Evolutionary conservation across 192 early-diverging fungal genomes (phyloP), one percentile per base, ranked within the genome.

Genomic region (Linderina pennispora): DNA sequence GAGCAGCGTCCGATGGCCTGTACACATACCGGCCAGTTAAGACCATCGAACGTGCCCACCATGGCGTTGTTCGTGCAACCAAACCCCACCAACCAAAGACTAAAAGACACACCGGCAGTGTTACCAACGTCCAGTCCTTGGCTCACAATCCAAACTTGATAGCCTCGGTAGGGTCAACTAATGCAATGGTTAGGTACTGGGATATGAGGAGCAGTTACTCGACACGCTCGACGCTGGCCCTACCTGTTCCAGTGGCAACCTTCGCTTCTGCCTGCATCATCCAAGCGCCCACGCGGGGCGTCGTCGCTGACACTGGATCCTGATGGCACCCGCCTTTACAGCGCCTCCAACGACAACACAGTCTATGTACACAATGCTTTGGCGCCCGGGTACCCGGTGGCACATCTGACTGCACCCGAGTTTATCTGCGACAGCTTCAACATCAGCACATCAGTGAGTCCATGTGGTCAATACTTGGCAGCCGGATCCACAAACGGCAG

Each of bases 171-270:
- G 53, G 57, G 17, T 57, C 58, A 7, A 49, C 58, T 18, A 83
- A 83, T 24, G 68, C 55, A 15, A 54, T 77, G 19, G 64, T 94
- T 23, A 89, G 86, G 59, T 76, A 84, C 24, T 94, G 91, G 91
- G 91, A 94, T 54, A 65, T 86, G 42, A 61, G 91, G 6, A 76
- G 56, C 45, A 65, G 34, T n/a, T n/a, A n/a, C 19, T 66, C 48
- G 15, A 67, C 58, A 36, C 53, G 68, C 26, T 52, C 58, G 23
- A 50, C 59, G 14, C 38, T 66, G 21, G 60, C 54, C 36, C 57
- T 60, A 28, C 82, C 78, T 1, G 41, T 42, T 10, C 80, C 58
- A 10, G 48, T 44, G 20, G 56, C 53, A 19, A 58, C n/a, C 53
- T 16, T 75, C 69, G 39, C 56, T 37, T 48, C 74, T n/a, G 50